These are phyloP conservation scores for Cercospora sesami DNA, from an alignment of 2,329 filamentous ascomycete species.

Conservation along the genomic window DNA sequence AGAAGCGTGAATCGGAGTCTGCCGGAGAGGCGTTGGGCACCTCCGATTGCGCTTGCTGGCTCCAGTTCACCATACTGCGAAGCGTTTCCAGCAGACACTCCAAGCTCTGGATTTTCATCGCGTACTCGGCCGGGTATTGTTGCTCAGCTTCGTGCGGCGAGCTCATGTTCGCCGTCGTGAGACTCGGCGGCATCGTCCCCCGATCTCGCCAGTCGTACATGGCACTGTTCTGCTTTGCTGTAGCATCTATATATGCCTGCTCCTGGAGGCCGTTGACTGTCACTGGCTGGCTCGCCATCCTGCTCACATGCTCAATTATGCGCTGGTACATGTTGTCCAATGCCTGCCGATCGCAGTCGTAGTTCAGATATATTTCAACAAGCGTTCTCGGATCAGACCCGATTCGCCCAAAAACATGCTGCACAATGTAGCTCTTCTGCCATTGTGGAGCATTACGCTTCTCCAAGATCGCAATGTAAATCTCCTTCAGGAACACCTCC, in stretches of 20 bases:
- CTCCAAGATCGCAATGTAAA: slow-evolving; percentile 89
- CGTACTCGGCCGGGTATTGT: slow-evolving; percentile 82
- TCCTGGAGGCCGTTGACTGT: slow-evolving; percentile 74
- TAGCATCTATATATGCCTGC: slow-evolving; percentile 80
- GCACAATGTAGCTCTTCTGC: slow-evolving; percentile 88
- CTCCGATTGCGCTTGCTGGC: slow-evolving; percentile 63
- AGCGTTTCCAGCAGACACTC: slow-evolving; percentile 87
- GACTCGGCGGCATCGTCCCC: slow-evolving; percentile 79
- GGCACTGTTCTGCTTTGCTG: slow-evolving; percentile 51
- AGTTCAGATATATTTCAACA: slow-evolving; percentile 96
- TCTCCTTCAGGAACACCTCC: slow-evolving; percentile 96
- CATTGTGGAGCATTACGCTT: slow-evolving; percentile 81
- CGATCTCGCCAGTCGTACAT: slow-evolving; percentile 78
- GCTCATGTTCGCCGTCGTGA: slow-evolving; percentile 76
- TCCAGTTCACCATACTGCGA: slow-evolving; percentile 90
- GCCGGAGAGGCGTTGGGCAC: slow-evolving; percentile 46
- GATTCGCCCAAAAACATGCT: slow-evolving; percentile 74
- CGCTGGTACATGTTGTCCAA: slow-evolving; percentile 96
- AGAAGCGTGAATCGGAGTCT: slow-evolving; percentile 50
- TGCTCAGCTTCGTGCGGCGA: slow-evolving; percentile 54
- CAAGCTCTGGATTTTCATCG: slow-evolving; percentile 84
- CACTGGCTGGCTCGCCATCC: slow-evolving; percentile 78
- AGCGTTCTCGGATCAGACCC: slow-evolving; percentile 82
- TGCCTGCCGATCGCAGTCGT: slow-evolving; percentile 89
- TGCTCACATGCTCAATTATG: slow-evolving; percentile 89